These are phyloP conservation scores for Plasmodium inui DNA, from an alignment of 169 alveolate genomes.

Conservation along the genomic window DNA sequence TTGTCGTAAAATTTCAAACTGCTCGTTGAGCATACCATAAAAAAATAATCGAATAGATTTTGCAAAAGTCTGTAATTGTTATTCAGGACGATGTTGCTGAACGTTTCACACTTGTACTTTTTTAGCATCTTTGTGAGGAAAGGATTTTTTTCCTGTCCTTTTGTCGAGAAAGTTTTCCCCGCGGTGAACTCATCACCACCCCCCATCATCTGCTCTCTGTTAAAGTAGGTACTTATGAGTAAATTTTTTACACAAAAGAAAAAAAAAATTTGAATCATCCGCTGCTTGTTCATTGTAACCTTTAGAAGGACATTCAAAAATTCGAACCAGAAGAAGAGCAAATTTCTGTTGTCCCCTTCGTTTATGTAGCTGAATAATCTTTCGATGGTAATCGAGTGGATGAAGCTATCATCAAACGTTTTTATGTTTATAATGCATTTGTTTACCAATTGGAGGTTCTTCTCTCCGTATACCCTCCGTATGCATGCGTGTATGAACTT, in stretches of 20 bases:
- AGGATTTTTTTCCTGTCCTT: conserved; percentile 18
- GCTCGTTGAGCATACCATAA: conserved; percentile 20
- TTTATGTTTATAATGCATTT: conserved; percentile 69
- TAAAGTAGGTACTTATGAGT: conserved; percentile 39
- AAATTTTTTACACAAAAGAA: conserved; percentile 51
- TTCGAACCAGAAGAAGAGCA: conserved; percentile 61
- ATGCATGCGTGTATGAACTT: conserved; percentile 48
- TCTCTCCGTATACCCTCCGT: conserved; percentile 35
- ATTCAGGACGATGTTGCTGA: conserved; percentile 16
- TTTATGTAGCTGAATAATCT: conserved; percentile 46
- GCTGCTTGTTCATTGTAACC: conserved; percentile 69
- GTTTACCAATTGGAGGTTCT: conserved; percentile 22
- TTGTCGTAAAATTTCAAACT: conserved; percentile 41
- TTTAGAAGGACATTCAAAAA: conserved; percentile 68
- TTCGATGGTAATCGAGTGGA: conserved; percentile 70
- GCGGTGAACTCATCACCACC: conserved; percentile 25
- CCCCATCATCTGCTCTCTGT: conserved; percentile 18
- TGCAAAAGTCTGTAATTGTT: conserved; percentile 39
- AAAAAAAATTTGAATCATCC: conserved; percentile 53
- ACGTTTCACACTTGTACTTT: conserved; percentile 13
- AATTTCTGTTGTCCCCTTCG: conserved; percentile 10
- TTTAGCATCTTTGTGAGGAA: conserved; percentile 17
- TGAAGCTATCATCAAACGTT: conserved; percentile 63
- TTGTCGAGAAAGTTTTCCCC: neutral
- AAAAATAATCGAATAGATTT: conserved; percentile 70